phyloP scores from a whole-genome alignment of 225 moss, liverwort and hornwort genomes.

The Ulota crispa region DNA sequence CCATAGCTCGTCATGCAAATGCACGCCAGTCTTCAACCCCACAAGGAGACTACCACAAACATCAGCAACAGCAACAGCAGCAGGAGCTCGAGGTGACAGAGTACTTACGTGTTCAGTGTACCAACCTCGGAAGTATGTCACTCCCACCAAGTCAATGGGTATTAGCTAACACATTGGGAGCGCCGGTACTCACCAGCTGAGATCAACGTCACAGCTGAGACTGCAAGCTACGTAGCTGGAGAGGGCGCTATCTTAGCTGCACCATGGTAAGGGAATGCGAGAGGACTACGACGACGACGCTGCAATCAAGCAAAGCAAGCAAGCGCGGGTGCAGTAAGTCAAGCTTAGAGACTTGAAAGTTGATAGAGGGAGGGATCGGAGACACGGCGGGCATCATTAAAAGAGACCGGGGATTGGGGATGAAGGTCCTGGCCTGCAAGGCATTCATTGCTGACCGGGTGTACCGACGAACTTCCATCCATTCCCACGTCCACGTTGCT shows the following conservation, averaged over 20 bases:
- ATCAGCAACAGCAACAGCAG: neutral
- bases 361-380: neutral
- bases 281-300: no score
- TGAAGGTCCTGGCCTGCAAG: neutral
- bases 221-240: no score
- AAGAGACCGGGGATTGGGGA: neutral
- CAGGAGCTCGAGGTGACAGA: neutral
- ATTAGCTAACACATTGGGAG: neutral
- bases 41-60: neutral
- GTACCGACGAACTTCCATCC: conserved; percentile 20
- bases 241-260: neutral
- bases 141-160: neutral
- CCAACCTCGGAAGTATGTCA: conserved; percentile 17
- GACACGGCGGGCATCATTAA: neutral
- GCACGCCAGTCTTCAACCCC: neutral
- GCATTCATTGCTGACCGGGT: neutral
- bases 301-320: no score
- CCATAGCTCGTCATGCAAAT: no score
- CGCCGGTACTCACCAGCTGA: conserved; percentile 11
- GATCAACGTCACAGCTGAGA: neutral
- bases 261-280: neutral
- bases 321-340: no score
- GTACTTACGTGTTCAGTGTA: neutral
- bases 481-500: conserved; percentile 9
- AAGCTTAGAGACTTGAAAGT: no score